Evolutionary conservation across 345 rosid genomes (phyloP).

Genomic region (Chamaenerion angustifolium): DNA sequence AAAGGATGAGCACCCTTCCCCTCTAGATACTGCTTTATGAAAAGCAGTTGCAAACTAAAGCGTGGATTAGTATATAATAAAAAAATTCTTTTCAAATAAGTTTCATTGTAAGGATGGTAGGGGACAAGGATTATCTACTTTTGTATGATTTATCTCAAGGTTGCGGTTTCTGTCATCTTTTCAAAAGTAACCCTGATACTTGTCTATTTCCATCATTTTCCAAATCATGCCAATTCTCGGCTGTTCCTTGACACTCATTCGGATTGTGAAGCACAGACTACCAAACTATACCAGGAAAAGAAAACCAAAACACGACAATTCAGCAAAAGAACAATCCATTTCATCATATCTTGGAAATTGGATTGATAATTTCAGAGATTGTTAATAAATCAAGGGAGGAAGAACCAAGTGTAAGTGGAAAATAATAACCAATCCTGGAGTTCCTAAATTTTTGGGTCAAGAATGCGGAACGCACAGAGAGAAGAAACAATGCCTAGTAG

Average conservation of each 20-base stretch:
- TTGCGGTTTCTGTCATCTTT: conserved; percentile 12
- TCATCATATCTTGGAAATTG: too few relatives aligned
- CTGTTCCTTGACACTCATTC: background rate
- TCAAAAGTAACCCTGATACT: conserved; percentile 7
- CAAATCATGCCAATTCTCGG: background rate
- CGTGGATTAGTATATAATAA: conserved; percentile 22
- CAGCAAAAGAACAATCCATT: too few relatives aligned
- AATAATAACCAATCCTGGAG: too few relatives aligned
- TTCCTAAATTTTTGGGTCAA: too few relatives aligned
- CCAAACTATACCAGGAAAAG: too few relatives aligned
- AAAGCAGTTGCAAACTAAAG: conserved; percentile 18
- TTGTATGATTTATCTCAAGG: conserved; percentile 11
- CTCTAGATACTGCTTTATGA: conserved; percentile 12
- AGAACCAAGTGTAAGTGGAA: too few relatives aligned
- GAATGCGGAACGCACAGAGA: too few relatives aligned
- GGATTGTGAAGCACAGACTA: background rate
- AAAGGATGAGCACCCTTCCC: background rate
- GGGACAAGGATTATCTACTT: conserved; percentile 30
- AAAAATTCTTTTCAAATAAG: conserved; percentile 23
- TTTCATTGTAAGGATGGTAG: conserved; percentile 32
- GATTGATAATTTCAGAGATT: too few relatives aligned
- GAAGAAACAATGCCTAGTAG: too few relatives aligned
- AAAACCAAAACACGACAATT: too few relatives aligned
- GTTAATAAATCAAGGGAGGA: too few relatives aligned
- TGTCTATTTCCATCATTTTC: background rate